Conservation (phyloP, 2,329 filamentous ascomycete species). For the Hymenotorrendiella dingleyae region DNA sequence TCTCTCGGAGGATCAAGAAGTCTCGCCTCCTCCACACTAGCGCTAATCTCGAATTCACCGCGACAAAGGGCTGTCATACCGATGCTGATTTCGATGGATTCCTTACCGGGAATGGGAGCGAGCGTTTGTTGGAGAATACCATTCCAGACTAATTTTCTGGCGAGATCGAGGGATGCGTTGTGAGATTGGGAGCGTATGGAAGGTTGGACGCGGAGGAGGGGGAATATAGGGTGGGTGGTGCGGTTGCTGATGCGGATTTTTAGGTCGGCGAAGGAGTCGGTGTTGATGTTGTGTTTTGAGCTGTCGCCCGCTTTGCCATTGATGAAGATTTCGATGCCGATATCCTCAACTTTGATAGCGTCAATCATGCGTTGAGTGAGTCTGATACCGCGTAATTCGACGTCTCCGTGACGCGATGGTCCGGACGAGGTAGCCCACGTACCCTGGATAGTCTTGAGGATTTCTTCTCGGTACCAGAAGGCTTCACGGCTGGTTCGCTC, state of each 20-base stretch:
- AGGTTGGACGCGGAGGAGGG: conserved; percentile 71
- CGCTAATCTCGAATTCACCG: conserved; percentile 77
- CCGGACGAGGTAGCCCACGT: conserved; percentile 59
- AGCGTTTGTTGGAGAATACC: conserved; percentile 74
- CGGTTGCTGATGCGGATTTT: conserved; percentile 70
- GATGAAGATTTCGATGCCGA: conserved; percentile 61
- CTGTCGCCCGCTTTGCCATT: conserved; percentile 18
- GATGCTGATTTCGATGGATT: conserved; percentile 55
- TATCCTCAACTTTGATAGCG: conserved; percentile 71
- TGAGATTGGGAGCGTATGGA: conserved; percentile 60
- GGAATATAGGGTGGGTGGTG: conserved; percentile 58
- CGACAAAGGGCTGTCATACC: conserved; percentile 71
- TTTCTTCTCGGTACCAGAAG: conserved; percentile 85
- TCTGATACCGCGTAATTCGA: conserved; percentile 72
- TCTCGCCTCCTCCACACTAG: conserved; percentile 73
- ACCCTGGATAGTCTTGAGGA: conserved; percentile 65
- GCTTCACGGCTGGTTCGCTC: conserved; percentile 74
- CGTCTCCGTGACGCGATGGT: conserved; percentile 52
- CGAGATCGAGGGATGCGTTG: conserved; percentile 71
- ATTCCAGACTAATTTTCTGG: conserved; percentile 77
- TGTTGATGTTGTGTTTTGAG: conserved; percentile 28
- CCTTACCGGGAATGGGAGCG: conserved; percentile 53
- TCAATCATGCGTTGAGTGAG: conserved; percentile 77
- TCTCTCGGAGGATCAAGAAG: conserved; percentile 32
- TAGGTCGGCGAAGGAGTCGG: conserved; percentile 64